phyloP scores from a whole-genome alignment of 2,329 filamentous ascomycete species.

The Penicillium sp. region DNA sequence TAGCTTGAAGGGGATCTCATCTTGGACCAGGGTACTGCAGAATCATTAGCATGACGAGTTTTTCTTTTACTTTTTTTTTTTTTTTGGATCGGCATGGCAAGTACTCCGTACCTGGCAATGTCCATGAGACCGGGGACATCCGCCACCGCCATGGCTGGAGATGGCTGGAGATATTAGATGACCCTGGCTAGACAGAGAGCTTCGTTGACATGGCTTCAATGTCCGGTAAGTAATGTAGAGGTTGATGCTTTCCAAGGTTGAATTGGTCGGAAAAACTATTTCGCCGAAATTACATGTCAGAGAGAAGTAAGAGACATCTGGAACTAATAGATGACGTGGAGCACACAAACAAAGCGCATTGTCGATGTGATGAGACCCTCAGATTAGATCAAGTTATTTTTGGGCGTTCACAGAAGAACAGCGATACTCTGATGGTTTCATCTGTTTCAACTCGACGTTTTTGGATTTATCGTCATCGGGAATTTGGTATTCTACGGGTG shows the following conservation, averaged over 20 bases:
- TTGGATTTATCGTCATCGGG: slow-evolving; percentile 36
- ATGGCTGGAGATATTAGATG: slow-evolving; percentile 1
- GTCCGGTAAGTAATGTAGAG: background rate
- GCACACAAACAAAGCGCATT: slow-evolving; percentile 1
- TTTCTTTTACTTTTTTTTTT: too few relatives aligned
- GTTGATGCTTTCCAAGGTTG: slow-evolving; percentile 5
- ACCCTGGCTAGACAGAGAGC: background rate
- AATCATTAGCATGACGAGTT: background rate
- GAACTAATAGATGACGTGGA: background rate
- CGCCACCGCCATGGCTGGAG: slow-evolving; percentile 36
- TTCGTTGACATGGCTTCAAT: background rate
- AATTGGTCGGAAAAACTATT: slow-evolving; percentile 22
- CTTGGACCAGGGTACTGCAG: slow-evolving; percentile 67
- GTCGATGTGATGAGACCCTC: slow-evolving; percentile 31
- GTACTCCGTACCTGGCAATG: slow-evolving; percentile 38
- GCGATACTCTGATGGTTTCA: slow-evolving; percentile 31
- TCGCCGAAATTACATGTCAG: slow-evolving; percentile 12
- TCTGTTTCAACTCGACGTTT: slow-evolving; percentile 19
- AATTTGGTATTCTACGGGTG: slow-evolving; percentile 12
- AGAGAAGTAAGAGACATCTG: background rate
- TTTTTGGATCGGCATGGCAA: background rate
- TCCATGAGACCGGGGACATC: slow-evolving; percentile 44
- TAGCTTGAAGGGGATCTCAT: slow-evolving; percentile 92
- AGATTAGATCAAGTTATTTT: slow-evolving; percentile 63
- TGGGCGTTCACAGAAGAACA: slow-evolving; percentile 42